A percentile compares a stretch with the other conserved stretches of the same genome.
These are phyloP conservation scores for Calocybe gangraenosa DNA, from an alignment of 768 basidiomycete genomes.

Conservation along the genomic window DNA sequence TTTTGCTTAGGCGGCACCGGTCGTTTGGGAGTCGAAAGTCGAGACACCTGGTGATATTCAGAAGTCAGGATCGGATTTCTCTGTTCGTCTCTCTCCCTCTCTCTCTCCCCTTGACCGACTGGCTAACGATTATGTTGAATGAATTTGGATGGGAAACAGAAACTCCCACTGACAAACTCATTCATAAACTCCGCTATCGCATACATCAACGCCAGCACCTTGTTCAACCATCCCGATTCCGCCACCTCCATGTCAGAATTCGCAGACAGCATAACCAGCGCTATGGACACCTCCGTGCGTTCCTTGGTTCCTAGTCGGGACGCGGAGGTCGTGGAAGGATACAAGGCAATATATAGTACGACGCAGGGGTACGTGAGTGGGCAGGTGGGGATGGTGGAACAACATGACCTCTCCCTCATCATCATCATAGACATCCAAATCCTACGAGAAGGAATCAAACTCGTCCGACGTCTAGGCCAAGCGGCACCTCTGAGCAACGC, in stretches of 20 bases:
- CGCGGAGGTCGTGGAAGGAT: conserved; percentile 28
- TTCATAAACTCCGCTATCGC: conserved; percentile 63
- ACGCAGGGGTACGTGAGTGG: conserved; percentile 35
- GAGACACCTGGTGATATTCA: conserved; percentile 33
- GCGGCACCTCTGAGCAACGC: conserved; percentile 45
- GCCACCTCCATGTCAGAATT: too few relatives aligned
- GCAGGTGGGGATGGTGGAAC: conserved; percentile 51
- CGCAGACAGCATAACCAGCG: neutral
- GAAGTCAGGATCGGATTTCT: conserved; percentile 23
- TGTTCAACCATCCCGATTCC: conserved; percentile 31
- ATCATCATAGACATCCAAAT: conserved; percentile 36
- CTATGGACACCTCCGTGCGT: conserved; percentile 5
- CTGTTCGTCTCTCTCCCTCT: conserved; percentile 17
- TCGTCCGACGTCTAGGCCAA: conserved; percentile 51
- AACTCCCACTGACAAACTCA: conserved; percentile 39
- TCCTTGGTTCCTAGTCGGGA: conserved; percentile 11
- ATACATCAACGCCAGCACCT: conserved; percentile 49
- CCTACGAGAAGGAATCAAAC: conserved; percentile 57
- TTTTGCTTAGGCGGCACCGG: conserved; percentile 10
- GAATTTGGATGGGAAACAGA: conserved; percentile 13
- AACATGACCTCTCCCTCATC: conserved; percentile 26
- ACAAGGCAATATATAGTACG: conserved; percentile 50
- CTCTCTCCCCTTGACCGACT: too few relatives aligned
- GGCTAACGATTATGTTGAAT: too few relatives aligned
- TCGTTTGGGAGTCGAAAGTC: conserved; percentile 13